A percentile compares a stretch with the other conserved stretches of the same genome.
These are phyloP conservation scores for Globisporangium megalacanthum DNA, from an alignment of 352 stramenopile species.

Conservation along the genomic window DNA sequence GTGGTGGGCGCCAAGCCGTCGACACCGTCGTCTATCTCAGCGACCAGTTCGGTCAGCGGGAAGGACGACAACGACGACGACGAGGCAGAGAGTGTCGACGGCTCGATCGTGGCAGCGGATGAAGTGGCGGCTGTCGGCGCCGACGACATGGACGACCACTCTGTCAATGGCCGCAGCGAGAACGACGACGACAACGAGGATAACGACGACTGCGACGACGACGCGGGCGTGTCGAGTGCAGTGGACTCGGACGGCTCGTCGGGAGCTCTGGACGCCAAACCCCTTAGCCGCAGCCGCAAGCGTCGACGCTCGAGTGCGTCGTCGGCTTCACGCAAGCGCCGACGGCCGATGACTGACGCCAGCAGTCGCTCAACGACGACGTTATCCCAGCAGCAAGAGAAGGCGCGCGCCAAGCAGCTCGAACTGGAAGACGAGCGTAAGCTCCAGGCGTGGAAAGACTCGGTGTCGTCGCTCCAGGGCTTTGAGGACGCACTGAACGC, in stretches of 20 bases:
- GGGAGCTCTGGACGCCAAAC: conserved; percentile 34
- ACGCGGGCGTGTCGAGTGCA: conserved; percentile 13
- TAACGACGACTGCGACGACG: conserved; percentile 18
- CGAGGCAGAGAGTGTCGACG: conserved; percentile 14
- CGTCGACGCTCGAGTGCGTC: conserved; percentile 5
- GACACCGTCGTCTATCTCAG: conserved; percentile 26
- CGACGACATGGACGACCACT: neutral
- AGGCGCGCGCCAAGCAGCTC: conserved; percentile 76
- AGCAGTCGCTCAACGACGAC: conserved; percentile 3
- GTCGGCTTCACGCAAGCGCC: conserved; percentile 1
- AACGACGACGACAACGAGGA: conserved; percentile 14
- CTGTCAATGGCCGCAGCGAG: no score
- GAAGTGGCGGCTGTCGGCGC: conserved; percentile 15
- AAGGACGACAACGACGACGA: conserved; percentile 36
- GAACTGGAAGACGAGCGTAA: conserved; percentile 93
- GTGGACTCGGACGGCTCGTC: conserved; percentile 12
- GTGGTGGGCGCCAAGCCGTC: conserved; percentile 23
- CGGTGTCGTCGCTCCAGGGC: conserved; percentile 62
- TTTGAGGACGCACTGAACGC: conserved; percentile 92
- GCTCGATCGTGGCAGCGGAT: conserved; percentile 10
- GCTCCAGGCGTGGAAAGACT: conserved; percentile 83
- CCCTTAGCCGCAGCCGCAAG: conserved; percentile 15
- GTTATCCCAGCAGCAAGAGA: conserved; percentile 22
- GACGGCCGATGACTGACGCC: conserved; percentile 2
- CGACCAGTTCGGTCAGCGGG: conserved; percentile 31